Evolutionary conservation across 257 asterid genomes (phyloP).

Genomic region (Echites panduratus): DNA sequence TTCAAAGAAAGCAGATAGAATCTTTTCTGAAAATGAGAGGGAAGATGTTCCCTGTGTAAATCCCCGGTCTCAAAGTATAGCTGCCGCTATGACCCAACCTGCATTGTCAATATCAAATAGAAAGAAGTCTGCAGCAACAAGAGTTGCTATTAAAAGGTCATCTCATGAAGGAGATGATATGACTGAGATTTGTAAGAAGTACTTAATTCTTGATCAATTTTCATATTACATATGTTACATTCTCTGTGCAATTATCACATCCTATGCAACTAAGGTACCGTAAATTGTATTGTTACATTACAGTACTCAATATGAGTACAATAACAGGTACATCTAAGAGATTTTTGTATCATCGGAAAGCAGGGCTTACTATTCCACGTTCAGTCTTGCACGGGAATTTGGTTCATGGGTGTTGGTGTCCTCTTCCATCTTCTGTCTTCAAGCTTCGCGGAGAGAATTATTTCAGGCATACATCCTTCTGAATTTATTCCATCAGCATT

Average conservation of each 20-base stretch:
- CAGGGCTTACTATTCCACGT: slow-evolving; percentile 45
- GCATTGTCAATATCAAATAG: slow-evolving; percentile 18
- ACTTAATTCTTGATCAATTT: not conserved
- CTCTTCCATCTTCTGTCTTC: slow-evolving; percentile 59
- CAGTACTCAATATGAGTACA: slow-evolving; percentile 1
- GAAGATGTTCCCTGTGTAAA: slow-evolving; percentile 5
- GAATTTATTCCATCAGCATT: not conserved
- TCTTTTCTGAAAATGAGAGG: slow-evolving; percentile 9
- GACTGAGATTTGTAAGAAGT: slow-evolving; percentile 34
- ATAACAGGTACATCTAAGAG: slow-evolving; percentile 42
- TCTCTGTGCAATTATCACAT: not conserved
- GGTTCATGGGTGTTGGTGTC: slow-evolving; percentile 55
- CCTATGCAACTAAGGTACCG: not conserved
- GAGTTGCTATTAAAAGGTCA: slow-evolving; percentile 23
- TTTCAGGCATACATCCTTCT: slow-evolving; percentile 55
- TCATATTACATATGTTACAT: too few relatives aligned
- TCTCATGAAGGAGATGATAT: slow-evolving; percentile 21
- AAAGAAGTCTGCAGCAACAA: slow-evolving; percentile 24
- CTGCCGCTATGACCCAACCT: slow-evolving; percentile 9
- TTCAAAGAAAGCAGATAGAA: slow-evolving; percentile 19
- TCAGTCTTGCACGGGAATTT: slow-evolving; percentile 35
- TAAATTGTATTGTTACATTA: not conserved
- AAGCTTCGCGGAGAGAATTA: slow-evolving; percentile 68
- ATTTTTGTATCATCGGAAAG: slow-evolving; percentile 41
- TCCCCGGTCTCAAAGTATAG: slow-evolving; percentile 9